Base-by-base conservation (phyloP, 768 basidiomycete species). In the Termitomyces sp. region DNA sequence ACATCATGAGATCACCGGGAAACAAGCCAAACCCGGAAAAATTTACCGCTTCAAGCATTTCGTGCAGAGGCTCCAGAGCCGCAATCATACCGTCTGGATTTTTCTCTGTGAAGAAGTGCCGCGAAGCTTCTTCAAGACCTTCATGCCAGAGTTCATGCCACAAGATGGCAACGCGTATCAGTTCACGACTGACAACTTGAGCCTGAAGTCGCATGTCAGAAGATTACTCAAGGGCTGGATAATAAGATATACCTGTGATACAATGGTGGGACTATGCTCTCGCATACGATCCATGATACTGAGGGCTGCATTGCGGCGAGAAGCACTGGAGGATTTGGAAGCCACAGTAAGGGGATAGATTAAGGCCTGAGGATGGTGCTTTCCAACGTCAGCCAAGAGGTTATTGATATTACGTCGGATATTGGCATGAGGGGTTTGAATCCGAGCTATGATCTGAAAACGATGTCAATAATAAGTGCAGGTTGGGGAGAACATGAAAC, bases 101-200 rank as follows among this genome's bases (percentile, higher is more conserved):
- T 64, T 93, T 90, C 62, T 98, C 97, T 10, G 92, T 94, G 77
- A 95, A 99, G 74, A 94, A 99, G 43, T 94, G 73, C 39, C 97
- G 83, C 7, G 95, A 97, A 6, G 97, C 97, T 70, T 99, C 97
- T 72, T 99, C 97, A 20, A 99, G 76, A 16, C 93, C 94, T 73
- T 99, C 97, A 63, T 98, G 94, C 97, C 97, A 99, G 59, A 94
- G 76, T 68, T 99, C 97, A 62, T 98, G 95, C 97, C 97, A 99
- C 11, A 99, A 76, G 56, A 99, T 98, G 7, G 97, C 96, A 7
- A 98, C 92, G 18, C 97, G 88, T 56, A 98, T 98, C 35, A 99
- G 80, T 67, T 99, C 97, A 29, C 90, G 86, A 66, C 92, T 92
- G 69, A 99, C 93, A 23, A 96, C 67, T 43, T 87, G 74, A 10